Base-by-base conservation (phyloP, 2,329 filamentous ascomycete genomes). In the Talaromyces verruculosus region DNA sequence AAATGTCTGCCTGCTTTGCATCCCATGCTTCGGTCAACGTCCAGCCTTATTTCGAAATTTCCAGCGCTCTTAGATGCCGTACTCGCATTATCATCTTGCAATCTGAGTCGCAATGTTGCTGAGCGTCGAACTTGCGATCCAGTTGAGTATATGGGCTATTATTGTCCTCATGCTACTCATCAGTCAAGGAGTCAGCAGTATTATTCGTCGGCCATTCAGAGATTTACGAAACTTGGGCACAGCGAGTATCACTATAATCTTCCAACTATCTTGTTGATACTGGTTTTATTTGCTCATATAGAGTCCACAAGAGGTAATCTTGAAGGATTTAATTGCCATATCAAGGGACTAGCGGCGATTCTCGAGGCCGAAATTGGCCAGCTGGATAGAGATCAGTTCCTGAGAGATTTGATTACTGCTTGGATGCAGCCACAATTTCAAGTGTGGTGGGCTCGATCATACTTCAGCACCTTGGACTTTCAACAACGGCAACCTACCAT, bases 401-500 rank as follows among this genome's bases (percentile, higher is more conserved):
- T 68, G 10, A 69, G 60, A 7, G 43, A 45, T 1, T 67, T 72
- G n/a, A 64, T 72, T 19, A 67, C 67, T 35, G 66, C 70, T 19
- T 72, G 71, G 71, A 68, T 72, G 65, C 72, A 72, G 37, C 55
- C 68, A 11, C 70, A 64, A 33, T 71, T 67, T 25, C 65, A 71
- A 11, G 66, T 73, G 17, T 73, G 71, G 72, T 74, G 71, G 71
- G 71, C 71, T 13, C 71, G 72, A 5, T 63, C 65, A 15, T 72
- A 74, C 55, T 74, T 72, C 49, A 71, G 71, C 63, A 68, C 68
- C 0, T 8, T 71, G 2, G 66, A 72, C 17, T 49, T 73, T 7
- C 68, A 69, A 17, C 66, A 57, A 43, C 57, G 64, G 2, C 41
- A 70, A 1, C 69, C 69, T 69, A 15, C 5, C 13, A 30, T 51